Evolutionary conservation across 306 rosid species (phyloP), one percentile per base, ranked within the genome.

Genomic region (Hippophae gyantsensis): DNA sequence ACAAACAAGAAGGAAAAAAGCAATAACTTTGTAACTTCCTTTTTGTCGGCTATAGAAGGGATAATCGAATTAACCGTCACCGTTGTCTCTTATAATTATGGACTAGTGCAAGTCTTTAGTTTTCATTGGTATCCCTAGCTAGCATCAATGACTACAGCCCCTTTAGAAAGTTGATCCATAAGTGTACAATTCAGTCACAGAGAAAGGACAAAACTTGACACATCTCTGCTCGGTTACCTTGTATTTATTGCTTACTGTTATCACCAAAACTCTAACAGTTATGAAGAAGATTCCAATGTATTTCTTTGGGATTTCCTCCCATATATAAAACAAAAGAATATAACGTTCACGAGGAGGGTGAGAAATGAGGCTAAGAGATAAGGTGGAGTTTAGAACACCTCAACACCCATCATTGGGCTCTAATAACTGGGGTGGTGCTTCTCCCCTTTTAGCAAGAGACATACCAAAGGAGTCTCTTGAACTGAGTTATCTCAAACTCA

Each of bases 391-490:
- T 45, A 86, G 93, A 73, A 84, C 85, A 45, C 95, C 93, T 13
- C 90, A 84, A 57, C 86, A 74, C 76, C 95, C 97, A 50, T 75
- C 74, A 26, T 23, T 77, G 43, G 93, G 84, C 27, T 53, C 74
- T 50, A 89, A 80, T 62, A 72, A 70, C 6, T 82, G 95, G 97
- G 94, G 97, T 43, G 97, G 94, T 63, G 82, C 82, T 52, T 86
- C 95, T 61, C 95, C 97, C 18, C 71, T 90, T 73, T 49, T 90
- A 59, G 90, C 94, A 32, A 82, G 95, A 69, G 60, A 82, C 68
- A 64, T 84, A 27, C 89, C 90, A 0, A 67, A 78, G 10, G 88
- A 84, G 59, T 82, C 90, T 23, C 95, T 84, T 52, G 86, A 90
- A 23, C 80, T 69, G 10, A 80, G 74, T 56, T 75, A 82, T 38